A percentile compares a stretch with the other conserved stretches of the same genome.
phyloP scores from a whole-genome alignment of 345 rosid species.

The Camelina sativa region DNA sequence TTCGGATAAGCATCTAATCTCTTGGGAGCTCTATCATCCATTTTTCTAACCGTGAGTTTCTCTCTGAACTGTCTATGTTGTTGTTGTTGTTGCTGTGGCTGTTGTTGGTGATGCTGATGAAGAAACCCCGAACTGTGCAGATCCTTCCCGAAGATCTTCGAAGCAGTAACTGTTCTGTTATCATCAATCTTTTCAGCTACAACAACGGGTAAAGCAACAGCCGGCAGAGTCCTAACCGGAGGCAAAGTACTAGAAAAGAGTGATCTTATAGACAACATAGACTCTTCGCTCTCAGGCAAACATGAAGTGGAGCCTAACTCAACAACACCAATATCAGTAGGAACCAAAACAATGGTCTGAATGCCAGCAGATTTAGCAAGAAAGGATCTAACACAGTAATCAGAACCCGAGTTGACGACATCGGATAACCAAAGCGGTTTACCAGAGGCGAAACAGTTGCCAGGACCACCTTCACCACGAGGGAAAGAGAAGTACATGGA shows the following conservation, averaged over 20 bases:
- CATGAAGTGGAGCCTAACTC: constrained; percentile 89
- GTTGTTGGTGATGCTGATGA: constrained; percentile 34
- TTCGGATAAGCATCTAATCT: constrained; percentile 57
- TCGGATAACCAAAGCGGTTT: constrained; percentile 72
- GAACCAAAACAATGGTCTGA: constrained; percentile 78
- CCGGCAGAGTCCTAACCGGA: constrained; percentile 42
- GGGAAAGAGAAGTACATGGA: constrained; percentile 94
- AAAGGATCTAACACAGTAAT: constrained; percentile 79
- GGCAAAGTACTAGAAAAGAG: constrained; percentile 55
- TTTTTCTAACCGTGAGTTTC: constrained; percentile 84
- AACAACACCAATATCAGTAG: constrained; percentile 86
- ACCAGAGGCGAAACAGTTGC: constrained; percentile 65
- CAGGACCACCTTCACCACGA: constrained; percentile 83
- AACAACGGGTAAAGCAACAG: constrained; percentile 39
- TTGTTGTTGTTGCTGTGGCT: constrained; percentile 25
- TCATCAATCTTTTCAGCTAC: constrained; percentile 54
- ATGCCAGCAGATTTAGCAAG: constrained; percentile 83
- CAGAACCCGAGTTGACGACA: constrained; percentile 55
- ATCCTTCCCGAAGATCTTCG: constrained; percentile 37
- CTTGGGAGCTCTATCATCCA: constrained; percentile 69
- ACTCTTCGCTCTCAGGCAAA: constrained; percentile 55
- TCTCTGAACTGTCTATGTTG: constrained; percentile 66
- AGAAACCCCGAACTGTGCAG: constrained; percentile 30
- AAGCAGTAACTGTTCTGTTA: constrained; percentile 37
- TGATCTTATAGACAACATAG: constrained; percentile 51